A percentile compares a stretch with the other conserved stretches of the same genome.
Evolutionary conservation across 805 yeast species (phyloP).

Genomic region (Candida corydali): DNA sequence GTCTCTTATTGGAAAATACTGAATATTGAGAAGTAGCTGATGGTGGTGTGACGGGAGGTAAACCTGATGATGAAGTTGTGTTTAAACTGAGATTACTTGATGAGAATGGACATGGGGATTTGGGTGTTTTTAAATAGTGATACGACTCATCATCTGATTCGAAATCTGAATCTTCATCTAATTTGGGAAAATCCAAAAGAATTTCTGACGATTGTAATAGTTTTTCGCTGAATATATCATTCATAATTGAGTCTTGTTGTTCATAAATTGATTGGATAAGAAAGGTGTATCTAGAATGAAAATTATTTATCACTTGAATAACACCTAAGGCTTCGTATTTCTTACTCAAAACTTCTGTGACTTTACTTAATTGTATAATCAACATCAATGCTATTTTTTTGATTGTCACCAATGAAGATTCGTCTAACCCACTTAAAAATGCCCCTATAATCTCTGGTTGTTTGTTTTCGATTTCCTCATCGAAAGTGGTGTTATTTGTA

Average conservation of each 20-base stretch:
- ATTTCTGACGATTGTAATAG: slow-evolving; percentile 21
- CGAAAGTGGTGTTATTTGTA: slow-evolving; percentile 8
- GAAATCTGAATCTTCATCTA: slow-evolving; percentile 4
- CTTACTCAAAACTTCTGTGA: slow-evolving; percentile 49
- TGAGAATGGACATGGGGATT: slow-evolving; percentile 7
- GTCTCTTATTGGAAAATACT: slow-evolving; percentile 28
- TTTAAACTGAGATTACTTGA: slow-evolving; percentile 6
- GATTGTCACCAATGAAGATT: slow-evolving; percentile 33
- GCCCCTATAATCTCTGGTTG: slow-evolving; percentile 43
- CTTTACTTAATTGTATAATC: slow-evolving; percentile 38
- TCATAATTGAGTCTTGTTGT: slow-evolving; percentile 15
- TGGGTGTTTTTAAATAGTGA: slow-evolving; percentile 5
- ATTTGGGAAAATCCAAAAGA: slow-evolving; percentile 22
- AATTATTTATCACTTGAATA: slow-evolving; percentile 38
- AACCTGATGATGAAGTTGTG: not conserved
- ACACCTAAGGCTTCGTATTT: slow-evolving; percentile 53
- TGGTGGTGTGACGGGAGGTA: slow-evolving; percentile 36
- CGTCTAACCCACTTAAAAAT: slow-evolving; percentile 47
- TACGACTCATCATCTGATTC: slow-evolving; percentile 5
- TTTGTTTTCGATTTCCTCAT: slow-evolving; percentile 38
- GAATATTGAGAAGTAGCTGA: slow-evolving; percentile 39
- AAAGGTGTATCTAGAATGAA: slow-evolving; percentile 12
- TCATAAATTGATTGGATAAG: slow-evolving; percentile 19
- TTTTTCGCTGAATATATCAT: slow-evolving; percentile 14
- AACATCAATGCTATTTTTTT: slow-evolving; percentile 42